These are phyloP conservation scores for Dinochytrium kinnereticum DNA, from an alignment of 371 early-diverging fungal species.

Conservation along the genomic window DNA sequence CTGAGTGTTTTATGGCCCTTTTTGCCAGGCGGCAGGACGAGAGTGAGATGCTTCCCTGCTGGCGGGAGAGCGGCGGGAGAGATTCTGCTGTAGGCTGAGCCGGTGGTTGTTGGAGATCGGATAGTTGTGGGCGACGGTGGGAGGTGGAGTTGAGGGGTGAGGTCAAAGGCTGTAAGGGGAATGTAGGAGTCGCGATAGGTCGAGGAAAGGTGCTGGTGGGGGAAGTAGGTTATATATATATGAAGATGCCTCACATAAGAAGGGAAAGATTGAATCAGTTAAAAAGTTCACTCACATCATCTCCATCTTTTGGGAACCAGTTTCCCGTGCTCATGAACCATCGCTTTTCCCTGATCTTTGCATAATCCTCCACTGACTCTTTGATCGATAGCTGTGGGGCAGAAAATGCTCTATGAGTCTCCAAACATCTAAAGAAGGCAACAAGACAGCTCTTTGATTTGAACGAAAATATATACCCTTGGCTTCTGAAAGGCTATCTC, in stretches of 20 bases:
- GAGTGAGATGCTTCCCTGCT: background rate
- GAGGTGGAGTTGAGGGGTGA: background rate
- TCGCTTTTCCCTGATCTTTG: background rate
- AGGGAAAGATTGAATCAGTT: background rate
- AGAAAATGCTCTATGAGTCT: no score
- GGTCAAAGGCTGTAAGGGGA: background rate
- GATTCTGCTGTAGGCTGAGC: background rate
- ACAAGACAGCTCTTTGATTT: no score
- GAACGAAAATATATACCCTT: no score
- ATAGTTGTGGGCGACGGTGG: background rate
- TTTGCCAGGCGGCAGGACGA: background rate
- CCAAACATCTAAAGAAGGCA: no score
- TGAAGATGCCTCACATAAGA: no score
- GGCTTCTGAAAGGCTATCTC: background rate
- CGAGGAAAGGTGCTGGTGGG: background rate
- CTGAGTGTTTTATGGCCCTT: background rate
- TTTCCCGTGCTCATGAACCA: background rate
- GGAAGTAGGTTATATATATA: background rate
- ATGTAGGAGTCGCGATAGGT: background rate
- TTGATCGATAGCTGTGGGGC: background rate
- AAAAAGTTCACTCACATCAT: background rate
- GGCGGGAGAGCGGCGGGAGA: background rate
- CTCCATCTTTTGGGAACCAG: background rate
- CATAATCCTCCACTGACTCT: background rate
- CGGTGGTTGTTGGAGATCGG: no score